Conservation (phyloP, 805 yeast genomes). For the Pichia californica region DNA sequence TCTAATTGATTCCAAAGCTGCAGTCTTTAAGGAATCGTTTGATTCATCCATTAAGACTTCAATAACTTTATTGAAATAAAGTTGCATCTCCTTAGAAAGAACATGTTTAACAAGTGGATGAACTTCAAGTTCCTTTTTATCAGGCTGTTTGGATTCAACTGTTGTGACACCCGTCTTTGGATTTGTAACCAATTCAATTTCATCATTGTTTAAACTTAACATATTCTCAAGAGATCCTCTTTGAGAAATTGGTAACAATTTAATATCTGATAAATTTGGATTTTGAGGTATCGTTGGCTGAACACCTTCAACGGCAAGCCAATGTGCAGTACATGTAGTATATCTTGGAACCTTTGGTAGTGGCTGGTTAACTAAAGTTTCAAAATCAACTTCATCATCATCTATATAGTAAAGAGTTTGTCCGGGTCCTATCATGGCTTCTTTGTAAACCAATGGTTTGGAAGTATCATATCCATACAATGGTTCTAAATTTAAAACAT, state of each 20-base stretch:
- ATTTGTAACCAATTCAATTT: conserved; percentile 26
- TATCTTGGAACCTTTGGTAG: conserved; percentile 92
- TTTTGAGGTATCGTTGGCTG: conserved; percentile 97
- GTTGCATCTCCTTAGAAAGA: conserved; percentile 85
- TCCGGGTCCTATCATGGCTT: conserved; percentile 85
- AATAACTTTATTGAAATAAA: conserved; percentile 86
- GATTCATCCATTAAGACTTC: conserved; percentile 58
- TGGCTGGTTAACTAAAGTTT: conserved; percentile 86
- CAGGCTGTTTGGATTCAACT: conserved; percentile 18
- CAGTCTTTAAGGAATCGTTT: conserved; percentile 54
- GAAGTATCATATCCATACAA: conserved; percentile 77
- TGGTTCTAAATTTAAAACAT: conserved; percentile 88
- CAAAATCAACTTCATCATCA: conserved; percentile 89
- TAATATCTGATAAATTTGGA: conserved; percentile 77
- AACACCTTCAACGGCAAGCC: conserved; percentile 98
- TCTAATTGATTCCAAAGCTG: conserved; percentile 78
- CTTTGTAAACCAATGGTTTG: conserved; percentile 71
- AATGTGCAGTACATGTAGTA: conserved; percentile 88
- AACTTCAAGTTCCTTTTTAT: conserved; percentile 49
- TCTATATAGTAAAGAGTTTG: conserved; percentile 90
- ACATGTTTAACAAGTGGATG: conserved; percentile 94
- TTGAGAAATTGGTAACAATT: conserved; percentile 64
- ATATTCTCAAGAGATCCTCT: conserved; percentile 76
- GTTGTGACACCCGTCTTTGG: conserved; percentile 25
- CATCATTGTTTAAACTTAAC: conserved; percentile 47